These are phyloP conservation scores for Xylaria multiplex DNA, from an alignment of 2,329 filamentous ascomycete genomes.

Conservation along the genomic window DNA sequence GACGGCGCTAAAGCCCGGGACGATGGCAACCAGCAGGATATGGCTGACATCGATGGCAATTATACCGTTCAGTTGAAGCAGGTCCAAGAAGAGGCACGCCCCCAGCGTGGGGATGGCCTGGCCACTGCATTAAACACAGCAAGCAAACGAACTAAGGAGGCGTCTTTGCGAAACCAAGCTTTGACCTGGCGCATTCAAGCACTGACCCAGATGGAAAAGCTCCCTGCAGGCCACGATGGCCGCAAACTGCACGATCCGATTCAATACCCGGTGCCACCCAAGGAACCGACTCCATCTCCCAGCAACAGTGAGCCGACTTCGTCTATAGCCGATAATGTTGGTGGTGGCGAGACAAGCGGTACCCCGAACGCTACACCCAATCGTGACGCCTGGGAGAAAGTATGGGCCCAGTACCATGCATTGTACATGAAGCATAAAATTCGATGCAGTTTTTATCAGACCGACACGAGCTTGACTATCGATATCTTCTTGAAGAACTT, in stretches of 20 bases:
- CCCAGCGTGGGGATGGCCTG: conserved; percentile 38
- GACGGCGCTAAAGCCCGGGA: conserved; percentile 53
- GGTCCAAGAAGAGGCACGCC: conserved; percentile 41
- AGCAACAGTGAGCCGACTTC: conserved; percentile 36
- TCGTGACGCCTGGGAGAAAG: conserved; percentile 35
- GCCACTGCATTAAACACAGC: conserved; percentile 37
- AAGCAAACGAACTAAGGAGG: conserved; percentile 40
- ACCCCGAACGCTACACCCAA: conserved; percentile 1
- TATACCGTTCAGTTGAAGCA: conserved; percentile 57
- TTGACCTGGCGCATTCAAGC: conserved; percentile 59
- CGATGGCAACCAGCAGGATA: conserved; percentile 51
- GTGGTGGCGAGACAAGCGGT: background rate
- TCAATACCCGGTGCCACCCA: conserved; percentile 47
- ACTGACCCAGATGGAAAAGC: conserved; percentile 56
- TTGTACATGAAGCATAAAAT: conserved; percentile 48
- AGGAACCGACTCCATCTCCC: conserved; percentile 34
- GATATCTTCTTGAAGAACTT: conserved; percentile 56
- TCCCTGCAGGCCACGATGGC: conserved; percentile 57
- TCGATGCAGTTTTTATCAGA: conserved; percentile 56
- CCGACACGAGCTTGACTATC: conserved; percentile 50
- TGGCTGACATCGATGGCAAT: conserved; percentile 58
- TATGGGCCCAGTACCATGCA: conserved; percentile 39
- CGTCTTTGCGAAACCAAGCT: conserved; percentile 52
- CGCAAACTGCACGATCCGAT: conserved; percentile 57
- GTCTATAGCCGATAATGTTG: conserved; percentile 8